Base-by-base conservation (phyloP, 495 filamentous ascomycete genomes). In the Immersiella caudata region DNA sequence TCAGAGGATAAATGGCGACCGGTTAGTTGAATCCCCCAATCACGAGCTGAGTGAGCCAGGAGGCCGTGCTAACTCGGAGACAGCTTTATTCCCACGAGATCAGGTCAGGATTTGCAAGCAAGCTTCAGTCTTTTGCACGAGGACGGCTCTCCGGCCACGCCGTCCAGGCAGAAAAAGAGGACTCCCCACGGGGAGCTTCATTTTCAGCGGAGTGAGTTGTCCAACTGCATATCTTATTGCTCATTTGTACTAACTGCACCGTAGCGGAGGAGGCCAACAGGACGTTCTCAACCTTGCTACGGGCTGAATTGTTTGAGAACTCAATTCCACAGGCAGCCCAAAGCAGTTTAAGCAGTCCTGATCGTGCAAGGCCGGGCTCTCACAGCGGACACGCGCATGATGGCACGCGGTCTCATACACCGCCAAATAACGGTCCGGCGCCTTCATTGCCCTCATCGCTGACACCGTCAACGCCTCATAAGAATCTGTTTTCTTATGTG, bases 11-110 rank as follows among this genome's bases (percentile, higher is more conserved):
- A 93, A 96, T 75, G 92, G 90, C 40, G 92, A 94, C 71, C 86
- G 93, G 88, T 93, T 61, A 68, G 76, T 73, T 59, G 54, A 7
- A 9, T 16, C 18, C 18, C 22, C 21, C 12, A 11, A 18, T 18
- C 16, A 59, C 57, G 26, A 25, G 18, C 14, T 14, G 25, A 14
- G 2, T 46, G 40, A 14, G 40, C 40, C 16, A 46, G 40, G 16
- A 46, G 25, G 16, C 12, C 6, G 22, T n/a, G 6, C 22, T 26
- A 12, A 52, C 11, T 29, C 18, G 18, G 14, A 24, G 21, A 14
- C 49, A 97, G 94, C 72, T 99, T 99, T 73, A 98, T 99, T 69
- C 96, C 96, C 33, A 93, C 95, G 74, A 89, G 95, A 16, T 90
- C 93, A 61, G 95, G 96, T 8, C 93, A 96, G 75, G 96, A 99